A percentile compares a stretch with the other conserved stretches of the same genome.
phyloP scores from a whole-genome alignment of 164 flowering plant genomes.

The Vitis vinifera region DNA sequence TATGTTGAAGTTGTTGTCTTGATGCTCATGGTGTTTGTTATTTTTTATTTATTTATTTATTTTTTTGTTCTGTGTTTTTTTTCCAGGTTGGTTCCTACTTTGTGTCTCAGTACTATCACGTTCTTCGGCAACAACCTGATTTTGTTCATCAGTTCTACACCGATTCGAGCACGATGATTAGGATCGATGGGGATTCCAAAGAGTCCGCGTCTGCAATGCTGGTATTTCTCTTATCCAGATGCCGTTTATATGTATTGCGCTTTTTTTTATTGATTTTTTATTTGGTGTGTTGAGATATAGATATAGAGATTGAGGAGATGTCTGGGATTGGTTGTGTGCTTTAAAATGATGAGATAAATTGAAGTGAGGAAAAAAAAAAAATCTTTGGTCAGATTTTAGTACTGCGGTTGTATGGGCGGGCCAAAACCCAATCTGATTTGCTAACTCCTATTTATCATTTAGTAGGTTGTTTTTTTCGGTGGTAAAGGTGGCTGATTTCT shows the following conservation, averaged over 20 bases:
- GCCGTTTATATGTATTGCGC: not conserved
- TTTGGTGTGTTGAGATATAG: not conserved
- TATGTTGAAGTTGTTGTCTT: not conserved
- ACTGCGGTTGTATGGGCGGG: not conserved
- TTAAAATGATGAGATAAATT: not conserved
- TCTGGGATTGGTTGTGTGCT: not conserved
- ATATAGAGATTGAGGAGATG: not conserved
- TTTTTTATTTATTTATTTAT: conserved; percentile 3
- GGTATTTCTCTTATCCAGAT: conserved; percentile 24
- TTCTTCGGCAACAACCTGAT: conserved; percentile 50
- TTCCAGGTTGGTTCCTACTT: conserved; percentile 64
- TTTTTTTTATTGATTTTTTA: not conserved
- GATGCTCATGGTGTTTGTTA: not conserved
- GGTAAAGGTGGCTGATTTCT: not conserved
- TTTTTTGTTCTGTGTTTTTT: not conserved
- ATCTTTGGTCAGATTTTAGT: not conserved
- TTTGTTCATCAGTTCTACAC: conserved; percentile 57
- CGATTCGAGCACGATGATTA: conserved; percentile 50
- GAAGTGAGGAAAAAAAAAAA: not conserved
- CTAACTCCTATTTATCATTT: not conserved
- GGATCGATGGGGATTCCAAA: conserved; percentile 44
- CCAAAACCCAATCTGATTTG: conserved; percentile 1
- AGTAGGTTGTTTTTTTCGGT: not conserved
- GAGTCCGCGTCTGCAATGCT: conserved; percentile 42
- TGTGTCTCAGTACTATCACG: conserved; percentile 66